Base-by-base conservation (phyloP, 202 grass and related monocot genomes). In the Schoenoplectus tabernaemontani region DNA sequence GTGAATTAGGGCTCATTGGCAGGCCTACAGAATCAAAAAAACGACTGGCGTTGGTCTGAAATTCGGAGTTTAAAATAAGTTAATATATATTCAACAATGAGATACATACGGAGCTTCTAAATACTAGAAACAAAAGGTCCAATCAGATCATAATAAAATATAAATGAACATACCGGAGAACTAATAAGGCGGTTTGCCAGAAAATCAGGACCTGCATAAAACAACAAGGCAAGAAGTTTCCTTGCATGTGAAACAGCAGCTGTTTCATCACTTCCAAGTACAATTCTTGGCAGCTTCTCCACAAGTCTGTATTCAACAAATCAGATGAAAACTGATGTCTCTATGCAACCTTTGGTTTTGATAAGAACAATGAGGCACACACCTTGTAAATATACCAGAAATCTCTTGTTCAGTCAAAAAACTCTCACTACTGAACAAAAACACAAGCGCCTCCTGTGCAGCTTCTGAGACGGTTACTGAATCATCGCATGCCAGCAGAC, bases 361-460 rank as follows among this genome's bases (percentile, higher is more conserved):
- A 62, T 34, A 71, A 46, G 64, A 84, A 48, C 84, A 76, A 50
- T 42, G 57, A 81, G 86, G 60, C 73, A 60, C 36, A 22, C 44
- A 94, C 95, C 95, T 98, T 64, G 62, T 94, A 86, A 98, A 92
- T 64, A 92, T 87, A 81, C 92, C 86, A 83, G 91, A 94, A 87
- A 89, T 80, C 22, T 98, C 95, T 78, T 86, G 73, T 86, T 94
- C 88, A 48, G 84, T 90, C 62, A 98, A 57, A 83, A 92, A 81
- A 80, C 78, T 77, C 59, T 86, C 76, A 72, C 78, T 81, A 66
- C 72, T 90, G 79, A 98, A 92, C 82, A 94, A 78, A 87, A 81
- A 87, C 78, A 87, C 60, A 41, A 94, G 89, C 62, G 91, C 86
- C 34, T 92, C 89, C 85, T 86, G 84, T 39, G 91, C 95, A 82